A percentile compares a stretch with the other conserved stretches of the same genome.
phyloP scores from a whole-genome alignment of 805 yeast species.

The Vanderwaltozyma yarrowii region DNA sequence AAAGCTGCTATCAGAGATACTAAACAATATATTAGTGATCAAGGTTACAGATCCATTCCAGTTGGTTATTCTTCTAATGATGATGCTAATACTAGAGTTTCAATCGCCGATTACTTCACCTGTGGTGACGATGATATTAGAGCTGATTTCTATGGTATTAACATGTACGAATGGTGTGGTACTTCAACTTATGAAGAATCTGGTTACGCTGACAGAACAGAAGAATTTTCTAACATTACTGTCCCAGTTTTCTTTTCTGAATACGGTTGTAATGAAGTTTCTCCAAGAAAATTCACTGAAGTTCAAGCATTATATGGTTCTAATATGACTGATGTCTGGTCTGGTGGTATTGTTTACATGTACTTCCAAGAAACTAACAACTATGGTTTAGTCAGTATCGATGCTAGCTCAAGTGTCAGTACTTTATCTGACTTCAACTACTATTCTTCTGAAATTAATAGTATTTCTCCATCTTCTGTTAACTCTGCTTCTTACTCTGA shows the following conservation, averaged over 20 bases:
- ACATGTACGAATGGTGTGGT: slow-evolving; percentile 90
- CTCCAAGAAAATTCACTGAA: slow-evolving; percentile 66
- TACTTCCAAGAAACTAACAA: slow-evolving; percentile 68
- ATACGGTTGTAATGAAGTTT: slow-evolving; percentile 65
- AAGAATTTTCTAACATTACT: slow-evolving; percentile 52
- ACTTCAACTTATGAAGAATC: slow-evolving; percentile 43
- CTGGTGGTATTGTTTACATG: slow-evolving; percentile 86
- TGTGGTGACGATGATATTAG: slow-evolving; percentile 57
- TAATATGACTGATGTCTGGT: slow-evolving; percentile 77
- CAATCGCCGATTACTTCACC: slow-evolving; percentile 63
- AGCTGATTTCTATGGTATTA: slow-evolving; percentile 80
- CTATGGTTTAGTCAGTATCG: slow-evolving; percentile 60
- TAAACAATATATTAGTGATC: slow-evolving; percentile 51
- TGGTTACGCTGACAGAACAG: slow-evolving; percentile 58
- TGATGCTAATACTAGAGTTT: slow-evolving; percentile 54
- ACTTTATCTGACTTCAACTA: slow-evolving; percentile 56
- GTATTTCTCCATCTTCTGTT: slow-evolving; percentile 44
- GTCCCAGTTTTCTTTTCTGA: slow-evolving; percentile 74
- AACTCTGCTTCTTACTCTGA: slow-evolving; percentile 32
- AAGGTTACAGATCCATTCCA: slow-evolving; percentile 60
- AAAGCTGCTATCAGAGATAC: slow-evolving; percentile 77
- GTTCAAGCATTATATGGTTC: slow-evolving; percentile 52
- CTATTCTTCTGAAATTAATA: slow-evolving; percentile 49
- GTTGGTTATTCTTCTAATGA: slow-evolving; percentile 80
- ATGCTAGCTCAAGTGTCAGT: slow-evolving; percentile 34